Conservation (phyloP, 2,329 filamentous ascomycete species). For the Stagonosporopsis cucurbitacearum region DNA sequence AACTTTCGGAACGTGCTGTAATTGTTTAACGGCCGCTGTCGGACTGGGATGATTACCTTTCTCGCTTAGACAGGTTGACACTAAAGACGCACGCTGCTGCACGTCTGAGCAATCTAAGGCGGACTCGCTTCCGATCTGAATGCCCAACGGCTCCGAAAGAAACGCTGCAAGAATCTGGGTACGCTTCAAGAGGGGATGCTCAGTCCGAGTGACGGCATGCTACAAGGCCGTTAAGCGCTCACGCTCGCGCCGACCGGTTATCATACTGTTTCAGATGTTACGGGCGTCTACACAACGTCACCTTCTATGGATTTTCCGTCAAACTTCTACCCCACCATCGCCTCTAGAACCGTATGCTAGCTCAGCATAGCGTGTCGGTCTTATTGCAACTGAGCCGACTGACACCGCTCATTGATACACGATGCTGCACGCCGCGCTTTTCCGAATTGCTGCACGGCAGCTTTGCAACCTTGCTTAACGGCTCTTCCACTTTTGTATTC, state of each 20-base stretch:
- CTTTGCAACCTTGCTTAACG: conserved; percentile 10
- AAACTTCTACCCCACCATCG: conserved; percentile 24
- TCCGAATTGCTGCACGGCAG: conserved; percentile 20
- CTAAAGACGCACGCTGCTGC: conserved; percentile 40
- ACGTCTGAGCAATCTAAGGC: conserved; percentile 27
- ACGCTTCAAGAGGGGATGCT: not conserved
- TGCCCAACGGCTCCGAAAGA: conserved; percentile 21
- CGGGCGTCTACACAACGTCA: conserved; percentile 18
- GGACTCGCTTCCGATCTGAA: conserved; percentile 33
- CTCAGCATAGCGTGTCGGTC: conserved; percentile 31
- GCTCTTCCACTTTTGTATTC: not conserved
- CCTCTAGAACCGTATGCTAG: conserved; percentile 20
- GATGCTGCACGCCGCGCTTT: conserved; percentile 14
- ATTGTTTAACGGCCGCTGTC: conserved; percentile 24
- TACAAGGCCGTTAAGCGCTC: conserved; percentile 10
- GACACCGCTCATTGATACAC: conserved; percentile 33
- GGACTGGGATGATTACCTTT: conserved; percentile 26
- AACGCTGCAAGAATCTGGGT: not conserved
- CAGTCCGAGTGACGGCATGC: not conserved
- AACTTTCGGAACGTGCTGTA: conserved; percentile 3
- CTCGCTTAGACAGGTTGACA: conserved; percentile 35
- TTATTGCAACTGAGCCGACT: conserved; percentile 27
- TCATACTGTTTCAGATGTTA: conserved; percentile 9
- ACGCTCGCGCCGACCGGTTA: conserved; percentile 9
- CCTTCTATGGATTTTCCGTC: conserved; percentile 17